Evolutionary conservation across 202 grass and related monocot genomes (phyloP).

Genomic region (Digitaria exilis): DNA sequence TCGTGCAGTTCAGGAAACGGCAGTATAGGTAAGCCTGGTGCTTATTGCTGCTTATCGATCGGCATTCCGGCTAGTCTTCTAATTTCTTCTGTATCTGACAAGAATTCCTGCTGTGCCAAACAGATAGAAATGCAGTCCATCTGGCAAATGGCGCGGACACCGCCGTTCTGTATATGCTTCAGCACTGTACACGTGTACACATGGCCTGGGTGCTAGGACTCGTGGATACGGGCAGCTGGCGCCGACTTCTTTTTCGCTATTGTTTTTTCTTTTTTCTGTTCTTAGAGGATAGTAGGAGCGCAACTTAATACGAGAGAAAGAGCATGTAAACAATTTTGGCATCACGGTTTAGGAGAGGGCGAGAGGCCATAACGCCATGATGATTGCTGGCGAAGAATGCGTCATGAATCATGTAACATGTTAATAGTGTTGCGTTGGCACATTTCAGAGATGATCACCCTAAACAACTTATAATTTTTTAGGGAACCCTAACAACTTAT

Average conservation of each 20-base stretch:
- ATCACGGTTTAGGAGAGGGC: background rate
- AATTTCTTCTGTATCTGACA: background rate
- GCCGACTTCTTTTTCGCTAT: background rate
- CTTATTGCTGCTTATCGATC: background rate
- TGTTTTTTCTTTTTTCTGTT: background rate
- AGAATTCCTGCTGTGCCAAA: background rate
- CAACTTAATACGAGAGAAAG: background rate
- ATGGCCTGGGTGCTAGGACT: background rate
- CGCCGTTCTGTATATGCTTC: background rate
- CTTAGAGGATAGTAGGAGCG: background rate
- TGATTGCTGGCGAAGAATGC: background rate
- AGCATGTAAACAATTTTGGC: background rate
- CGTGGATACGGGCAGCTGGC: background rate
- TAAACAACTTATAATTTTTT: no score
- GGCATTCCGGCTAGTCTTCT: background rate
- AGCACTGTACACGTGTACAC: slow-evolving; percentile 33
- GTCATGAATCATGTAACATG: background rate
- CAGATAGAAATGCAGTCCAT: background rate
- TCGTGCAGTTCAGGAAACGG: slow-evolving; percentile 55
- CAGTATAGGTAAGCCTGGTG: slow-evolving; percentile 28
- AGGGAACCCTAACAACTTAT: no score
- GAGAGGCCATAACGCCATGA: background rate
- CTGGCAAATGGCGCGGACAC: background rate
- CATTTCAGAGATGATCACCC: background rate
- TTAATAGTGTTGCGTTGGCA: background rate